These are phyloP conservation scores for Aquanectria penicillioides DNA, from an alignment of 2,329 filamentous ascomycete genomes.

Conservation along the genomic window DNA sequence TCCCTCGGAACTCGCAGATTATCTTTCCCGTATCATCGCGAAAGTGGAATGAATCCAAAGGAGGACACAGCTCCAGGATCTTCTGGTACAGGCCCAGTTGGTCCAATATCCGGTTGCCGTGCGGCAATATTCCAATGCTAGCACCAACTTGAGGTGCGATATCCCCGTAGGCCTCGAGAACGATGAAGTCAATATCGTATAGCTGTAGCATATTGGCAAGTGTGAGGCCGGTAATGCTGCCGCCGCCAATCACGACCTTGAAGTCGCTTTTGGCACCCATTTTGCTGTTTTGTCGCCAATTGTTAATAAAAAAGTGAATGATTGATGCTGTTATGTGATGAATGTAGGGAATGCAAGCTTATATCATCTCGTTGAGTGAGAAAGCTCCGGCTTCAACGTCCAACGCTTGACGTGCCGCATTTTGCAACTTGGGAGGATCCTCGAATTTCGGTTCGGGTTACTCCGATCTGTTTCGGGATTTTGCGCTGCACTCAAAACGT, in stretches of 20 bases:
- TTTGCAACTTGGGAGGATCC: no score
- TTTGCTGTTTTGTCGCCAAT: not conserved
- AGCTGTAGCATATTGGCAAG: conserved; percentile 32
- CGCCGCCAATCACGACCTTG: conserved; percentile 26
- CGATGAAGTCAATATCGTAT: conserved; percentile 55
- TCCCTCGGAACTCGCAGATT: conserved; percentile 10
- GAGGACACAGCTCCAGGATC: conserved; percentile 11
- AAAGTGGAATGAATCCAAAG: conserved; percentile 18
- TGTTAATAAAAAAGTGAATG: not conserved
- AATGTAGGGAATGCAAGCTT: no score
- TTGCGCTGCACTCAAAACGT: no score
- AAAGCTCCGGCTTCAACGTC: no score
- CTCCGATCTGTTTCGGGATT: no score
- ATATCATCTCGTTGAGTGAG: not conserved
- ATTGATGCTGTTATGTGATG: no score
- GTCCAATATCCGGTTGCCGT: conserved; percentile 58
- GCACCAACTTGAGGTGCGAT: conserved; percentile 60
- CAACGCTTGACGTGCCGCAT: no score
- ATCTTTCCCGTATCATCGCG: conserved; percentile 6
- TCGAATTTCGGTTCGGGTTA: no score
- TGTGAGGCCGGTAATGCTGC: conserved; percentile 21
- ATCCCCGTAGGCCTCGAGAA: conserved; percentile 56
- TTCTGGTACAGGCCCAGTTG: conserved; percentile 51
- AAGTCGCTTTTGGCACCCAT: conserved; percentile 21
- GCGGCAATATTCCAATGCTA: conserved; percentile 56